Base-by-base conservation (phyloP, 2,329 filamentous ascomycete genomes). In the Cryphonectria nitschkei region DNA sequence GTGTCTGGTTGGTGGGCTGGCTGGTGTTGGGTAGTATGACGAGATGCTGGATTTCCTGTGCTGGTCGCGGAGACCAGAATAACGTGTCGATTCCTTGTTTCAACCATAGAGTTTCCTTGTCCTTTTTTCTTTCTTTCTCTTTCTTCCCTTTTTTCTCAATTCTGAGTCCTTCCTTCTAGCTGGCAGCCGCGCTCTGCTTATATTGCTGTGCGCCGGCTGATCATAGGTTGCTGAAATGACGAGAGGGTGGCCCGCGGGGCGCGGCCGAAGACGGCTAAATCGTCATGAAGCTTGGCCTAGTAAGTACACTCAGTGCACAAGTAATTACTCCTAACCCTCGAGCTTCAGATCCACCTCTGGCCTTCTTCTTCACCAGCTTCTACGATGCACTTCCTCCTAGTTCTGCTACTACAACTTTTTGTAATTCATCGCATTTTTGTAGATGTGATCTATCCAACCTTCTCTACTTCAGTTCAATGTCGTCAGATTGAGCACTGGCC, bases 251-350 rank as follows among this genome's bases (percentile, higher is more conserved):
- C 26, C 54, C 13, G 54, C 26, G 54, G 14, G 54, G 29, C 26
- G 54, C 26, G 29, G 54, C 54, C 54, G 54, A 34, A 58, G 54
- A 58, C 54, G 52, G 52, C 52, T 56, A 56, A 56, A 56, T 29
- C 52, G 13, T 58, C 26, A 32, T 2, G 7, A 32, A 58, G 26
- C 54, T 58, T 29, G 14, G 22, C 13, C 4, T 50, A 26, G 26
- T 26, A 50, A 50, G 46, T n/a, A n/a, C 14, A 8, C n/a, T 8
- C 46, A n/a, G 7, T 22, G 5, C 6, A 4, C 34, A 34, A 34
- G 34, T 34, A 34, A 34, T 8, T 6, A 32, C 52, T 29, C 52
- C 52, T 58, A 58, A 58, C 54, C 29, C 54, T 32, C 54, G 32
- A 29, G 13, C 54, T 29, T 58, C 13, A 58, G 54, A 16, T 13